Conservation (phyloP, 306 rosid genomes). For the Cicer yamashitae region DNA sequence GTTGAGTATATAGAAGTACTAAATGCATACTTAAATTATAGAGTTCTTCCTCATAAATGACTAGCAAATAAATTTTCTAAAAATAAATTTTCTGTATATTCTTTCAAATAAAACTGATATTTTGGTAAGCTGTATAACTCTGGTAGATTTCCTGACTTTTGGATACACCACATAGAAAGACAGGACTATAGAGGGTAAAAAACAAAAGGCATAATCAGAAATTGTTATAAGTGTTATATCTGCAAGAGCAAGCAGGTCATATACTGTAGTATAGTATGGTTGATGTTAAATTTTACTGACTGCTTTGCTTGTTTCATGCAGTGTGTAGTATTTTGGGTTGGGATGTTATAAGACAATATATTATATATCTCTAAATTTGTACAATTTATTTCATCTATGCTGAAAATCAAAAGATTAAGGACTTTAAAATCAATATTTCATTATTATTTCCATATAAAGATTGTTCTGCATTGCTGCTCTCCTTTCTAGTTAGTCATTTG, state of each 20-base stretch:
- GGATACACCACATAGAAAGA: slow-evolving; percentile 49
- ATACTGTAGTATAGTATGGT: slow-evolving; percentile 36
- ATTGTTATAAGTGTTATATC: slow-evolving; percentile 30
- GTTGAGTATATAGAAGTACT: no score
- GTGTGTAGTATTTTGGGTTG: slow-evolving; percentile 16
- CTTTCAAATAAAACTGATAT: no score
- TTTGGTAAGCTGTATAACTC: slow-evolving; percentile 63
- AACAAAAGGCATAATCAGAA: slow-evolving; percentile 42
- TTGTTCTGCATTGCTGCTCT: slow-evolving; percentile 5
- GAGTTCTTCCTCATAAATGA: no score
- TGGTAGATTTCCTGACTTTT: slow-evolving; percentile 56
- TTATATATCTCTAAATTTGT: slow-evolving; percentile 35
- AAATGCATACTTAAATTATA: no score
- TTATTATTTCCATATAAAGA: background rate
- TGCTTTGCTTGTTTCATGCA: slow-evolving; percentile 42
- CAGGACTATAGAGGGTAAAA: slow-evolving; percentile 50
- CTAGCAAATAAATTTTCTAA: no score
- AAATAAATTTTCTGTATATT: no score
- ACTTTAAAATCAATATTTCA: slow-evolving; percentile 3
- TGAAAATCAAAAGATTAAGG: slow-evolving; percentile 19
- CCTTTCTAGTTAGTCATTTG: background rate
- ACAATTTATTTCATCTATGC: slow-evolving; percentile 15
- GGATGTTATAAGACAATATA: slow-evolving; percentile 21
- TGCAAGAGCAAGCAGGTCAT: slow-evolving; percentile 37
- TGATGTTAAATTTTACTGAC: slow-evolving; percentile 26